phyloP scores from a whole-genome alignment of 768 basidiomycete species.

The Boletales sp. region DNA sequence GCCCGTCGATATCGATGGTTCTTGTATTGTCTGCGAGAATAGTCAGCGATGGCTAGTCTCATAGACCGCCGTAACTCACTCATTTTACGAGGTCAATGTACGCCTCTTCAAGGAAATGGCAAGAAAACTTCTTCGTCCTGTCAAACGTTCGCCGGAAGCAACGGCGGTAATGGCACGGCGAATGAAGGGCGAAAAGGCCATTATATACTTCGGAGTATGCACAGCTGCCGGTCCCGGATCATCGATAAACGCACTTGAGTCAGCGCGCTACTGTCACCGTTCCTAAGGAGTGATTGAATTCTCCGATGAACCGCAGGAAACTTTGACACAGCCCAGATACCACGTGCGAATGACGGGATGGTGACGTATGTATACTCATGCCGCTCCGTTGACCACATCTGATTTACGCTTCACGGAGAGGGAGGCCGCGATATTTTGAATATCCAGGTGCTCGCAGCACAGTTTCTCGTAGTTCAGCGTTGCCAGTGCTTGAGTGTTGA shows the following conservation, averaged over 20 bases:
- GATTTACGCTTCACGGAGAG: no score
- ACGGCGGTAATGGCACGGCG: background rate
- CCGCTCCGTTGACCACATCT: no score
- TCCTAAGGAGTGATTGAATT: background rate
- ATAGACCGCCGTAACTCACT: background rate
- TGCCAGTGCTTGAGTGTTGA: no score
- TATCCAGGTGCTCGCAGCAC: no score
- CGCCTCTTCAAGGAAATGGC: no score
- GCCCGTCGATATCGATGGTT: background rate
- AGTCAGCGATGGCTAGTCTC: background rate
- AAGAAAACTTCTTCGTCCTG: background rate
- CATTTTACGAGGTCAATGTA: background rate
- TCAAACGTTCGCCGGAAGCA: background rate
- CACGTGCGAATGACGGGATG: no score
- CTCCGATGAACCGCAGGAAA: background rate
- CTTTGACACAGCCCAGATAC: no score
- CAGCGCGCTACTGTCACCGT: background rate
- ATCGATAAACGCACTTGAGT: background rate
- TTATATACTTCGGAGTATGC: slow-evolving; percentile 1
- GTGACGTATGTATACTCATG: no score
- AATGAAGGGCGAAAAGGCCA: background rate
- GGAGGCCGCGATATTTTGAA: no score
- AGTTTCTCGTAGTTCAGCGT: no score
- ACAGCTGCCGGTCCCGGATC: slow-evolving; percentile 1
- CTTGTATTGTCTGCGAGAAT: background rate